These are phyloP conservation scores for Ceratocystis alfenasii DNA, from an alignment of 2,329 filamentous ascomycete genomes.

Conservation along the genomic window DNA sequence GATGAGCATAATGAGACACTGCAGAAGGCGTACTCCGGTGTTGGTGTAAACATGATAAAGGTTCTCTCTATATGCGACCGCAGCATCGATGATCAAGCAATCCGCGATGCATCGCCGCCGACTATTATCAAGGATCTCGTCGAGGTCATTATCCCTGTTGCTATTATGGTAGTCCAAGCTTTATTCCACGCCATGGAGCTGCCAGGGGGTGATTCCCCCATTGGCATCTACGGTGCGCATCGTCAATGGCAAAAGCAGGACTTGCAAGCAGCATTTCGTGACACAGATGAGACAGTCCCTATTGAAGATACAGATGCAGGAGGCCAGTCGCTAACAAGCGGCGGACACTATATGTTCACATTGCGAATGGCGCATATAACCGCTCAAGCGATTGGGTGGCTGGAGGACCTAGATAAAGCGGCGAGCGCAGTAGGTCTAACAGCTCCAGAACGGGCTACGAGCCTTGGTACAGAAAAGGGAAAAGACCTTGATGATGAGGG, in stretches of 20 bases:
- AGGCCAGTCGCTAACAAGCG: not conserved
- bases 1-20: not conserved
- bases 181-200: slow-evolving; percentile 2
- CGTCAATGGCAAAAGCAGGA: too few relatives aligned
- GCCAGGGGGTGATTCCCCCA: not conserved
- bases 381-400: too few relatives aligned
- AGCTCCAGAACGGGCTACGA: too few relatives aligned
- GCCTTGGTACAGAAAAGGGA: not conserved
- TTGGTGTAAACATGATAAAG: slow-evolving; percentile 6
- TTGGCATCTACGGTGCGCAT: too few relatives aligned
- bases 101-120: too few relatives aligned
- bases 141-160: slow-evolving; percentile 16
- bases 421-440: too few relatives aligned
- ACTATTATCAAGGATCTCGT: too few relatives aligned
- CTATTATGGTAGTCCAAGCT: slow-evolving; percentile 12
- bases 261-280: not conserved
- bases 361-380: not conserved
- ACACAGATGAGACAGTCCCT: not conserved
- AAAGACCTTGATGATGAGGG: not conserved
- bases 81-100: not conserved
- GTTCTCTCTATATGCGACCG: not conserved
- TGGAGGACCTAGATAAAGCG: too few relatives aligned
- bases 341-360: not conserved
- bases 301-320: not conserved
- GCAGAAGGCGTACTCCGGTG: slow-evolving; percentile 14